phyloP scores from a whole-genome alignment of 805 yeast genomes.

The Wickerhamomyces alni region DNA sequence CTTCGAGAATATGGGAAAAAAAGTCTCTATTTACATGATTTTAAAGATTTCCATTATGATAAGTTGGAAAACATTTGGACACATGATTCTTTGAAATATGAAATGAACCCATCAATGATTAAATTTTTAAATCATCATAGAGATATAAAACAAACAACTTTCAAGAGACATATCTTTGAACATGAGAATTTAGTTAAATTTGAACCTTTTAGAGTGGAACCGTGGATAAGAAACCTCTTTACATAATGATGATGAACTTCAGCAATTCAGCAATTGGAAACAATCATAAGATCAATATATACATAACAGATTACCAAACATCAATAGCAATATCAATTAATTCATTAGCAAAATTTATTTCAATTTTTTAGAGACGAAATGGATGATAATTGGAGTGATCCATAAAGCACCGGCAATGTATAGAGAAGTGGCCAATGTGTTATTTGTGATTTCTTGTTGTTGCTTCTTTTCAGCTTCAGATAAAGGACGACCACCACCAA shows the following conservation, averaged over 20 bases:
- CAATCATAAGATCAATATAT: neutral
- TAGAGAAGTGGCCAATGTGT: constrained; percentile 55
- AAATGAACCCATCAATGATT: constrained; percentile 9
- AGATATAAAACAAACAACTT: constrained; percentile 12
- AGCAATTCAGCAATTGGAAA: neutral
- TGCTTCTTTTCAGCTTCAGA: constrained; percentile 62
- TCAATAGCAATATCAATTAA: no score
- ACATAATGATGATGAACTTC: neutral
- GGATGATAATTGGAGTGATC: constrained; percentile 47
- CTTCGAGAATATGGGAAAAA: constrained; percentile 38
- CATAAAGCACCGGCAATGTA: constrained; percentile 59
- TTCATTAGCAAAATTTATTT: constrained; percentile 11
- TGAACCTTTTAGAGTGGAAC: constrained; percentile 11
- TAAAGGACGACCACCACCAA: constrained; percentile 48
- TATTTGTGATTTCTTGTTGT: constrained; percentile 56
- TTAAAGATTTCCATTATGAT: constrained; percentile 37
- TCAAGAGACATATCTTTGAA: constrained; percentile 16
- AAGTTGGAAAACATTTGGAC: constrained; percentile 13
- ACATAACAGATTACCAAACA: no score
- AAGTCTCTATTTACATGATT: constrained; percentile 29
- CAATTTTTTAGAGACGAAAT: constrained; percentile 46
- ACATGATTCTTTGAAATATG: constrained; percentile 11
- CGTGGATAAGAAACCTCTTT: constrained; percentile 10
- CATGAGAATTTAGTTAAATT: constrained; percentile 4
- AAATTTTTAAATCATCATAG: constrained; percentile 12